These are phyloP conservation scores for Rutstroemia sp. DNA, from an alignment of 2,329 filamentous ascomycete genomes.

Conservation along the genomic window DNA sequence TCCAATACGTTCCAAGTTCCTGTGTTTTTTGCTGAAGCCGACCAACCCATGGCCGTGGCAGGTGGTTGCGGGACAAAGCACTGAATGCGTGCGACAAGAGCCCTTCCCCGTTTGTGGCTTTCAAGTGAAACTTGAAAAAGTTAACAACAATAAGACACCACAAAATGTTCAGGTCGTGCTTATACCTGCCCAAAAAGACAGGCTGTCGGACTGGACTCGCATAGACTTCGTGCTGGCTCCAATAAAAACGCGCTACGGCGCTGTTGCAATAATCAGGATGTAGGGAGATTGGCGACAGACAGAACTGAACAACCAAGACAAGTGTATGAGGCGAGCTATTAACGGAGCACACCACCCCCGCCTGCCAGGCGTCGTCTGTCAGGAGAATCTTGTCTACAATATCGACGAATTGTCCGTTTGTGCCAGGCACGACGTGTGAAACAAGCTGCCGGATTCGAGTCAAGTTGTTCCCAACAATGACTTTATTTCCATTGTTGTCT, in stretches of 20 bases:
- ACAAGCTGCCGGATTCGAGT: conserved; percentile 18
- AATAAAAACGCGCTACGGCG: conserved; percentile 31
- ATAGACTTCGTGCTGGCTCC: conserved; percentile 40
- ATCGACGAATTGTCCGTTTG: conserved; percentile 13
- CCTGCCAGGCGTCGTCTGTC: conserved; percentile 11
- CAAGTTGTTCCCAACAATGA: conserved; percentile 27
- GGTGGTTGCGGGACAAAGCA: conserved; percentile 31
- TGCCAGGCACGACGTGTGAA: conserved; percentile 3
- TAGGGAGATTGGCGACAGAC: conserved; percentile 19
- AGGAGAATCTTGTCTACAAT: conserved; percentile 23
- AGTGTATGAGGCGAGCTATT: conserved; percentile 7
- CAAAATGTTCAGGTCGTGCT: conserved; percentile 35
- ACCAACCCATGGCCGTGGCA: conserved; percentile 36
- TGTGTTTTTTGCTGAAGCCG: conserved; percentile 29
- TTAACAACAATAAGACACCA: conserved; percentile 42
- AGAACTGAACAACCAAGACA: conserved; percentile 23
- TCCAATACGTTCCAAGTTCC: conserved; percentile 39
- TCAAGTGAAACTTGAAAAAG: conserved; percentile 46
- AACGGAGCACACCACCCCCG: conserved; percentile 1
- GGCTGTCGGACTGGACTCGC: conserved; percentile 27
- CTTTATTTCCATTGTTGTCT: conserved; percentile 21
- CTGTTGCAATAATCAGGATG: conserved; percentile 23
- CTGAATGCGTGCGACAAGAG: conserved; percentile 28
- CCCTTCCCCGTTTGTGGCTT: conserved; percentile 27
- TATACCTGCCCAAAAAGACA: conserved; percentile 34